Conservation (phyloP, 257 asterid genomes). For the Echium plantagineum region DNA sequence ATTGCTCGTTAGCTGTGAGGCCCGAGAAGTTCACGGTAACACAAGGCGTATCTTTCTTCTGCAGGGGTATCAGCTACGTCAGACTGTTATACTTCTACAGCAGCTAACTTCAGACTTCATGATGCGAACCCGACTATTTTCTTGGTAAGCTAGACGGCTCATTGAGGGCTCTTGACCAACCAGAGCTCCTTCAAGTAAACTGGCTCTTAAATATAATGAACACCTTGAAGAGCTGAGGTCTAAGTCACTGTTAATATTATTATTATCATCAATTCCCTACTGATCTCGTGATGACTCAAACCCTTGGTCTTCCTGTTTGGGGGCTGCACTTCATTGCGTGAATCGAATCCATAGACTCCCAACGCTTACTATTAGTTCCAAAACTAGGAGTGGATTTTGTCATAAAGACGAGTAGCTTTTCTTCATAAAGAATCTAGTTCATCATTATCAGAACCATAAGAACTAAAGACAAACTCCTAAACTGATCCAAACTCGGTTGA, state of each 20-base stretch:
- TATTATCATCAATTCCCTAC: too few species aligned
- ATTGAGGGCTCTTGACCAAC: constrained; percentile 10
- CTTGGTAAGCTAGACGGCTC: constrained; percentile 28
- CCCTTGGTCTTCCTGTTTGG: too few species aligned
- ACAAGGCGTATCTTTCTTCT: constrained; percentile 15
- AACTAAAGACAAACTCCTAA: constrained; percentile 11
- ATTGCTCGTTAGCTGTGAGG: constrained; percentile 15
- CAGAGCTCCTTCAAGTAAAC: constrained; percentile 11
- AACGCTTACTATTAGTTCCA: too few species aligned
- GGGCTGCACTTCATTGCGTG: too few species aligned
- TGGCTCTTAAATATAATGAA: too few species aligned
- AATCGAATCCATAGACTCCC: too few species aligned
- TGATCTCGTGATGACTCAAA: too few species aligned
- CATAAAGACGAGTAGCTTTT: too few species aligned
- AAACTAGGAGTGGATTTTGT: too few species aligned
- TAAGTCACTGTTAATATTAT: too few species aligned
- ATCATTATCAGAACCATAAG: constrained; percentile 17
- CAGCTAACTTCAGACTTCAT: constrained; percentile 20
- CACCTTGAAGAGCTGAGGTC: too few species aligned
- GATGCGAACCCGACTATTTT: constrained; percentile 13
- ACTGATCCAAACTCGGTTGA: constrained; percentile 5
- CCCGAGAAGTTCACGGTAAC: constrained; percentile 19
- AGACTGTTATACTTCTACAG: constrained; percentile 12
- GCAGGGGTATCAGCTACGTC: constrained; percentile 11
- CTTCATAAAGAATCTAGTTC: constrained; percentile 12